Evolutionary conservation across 441 rosid genomes (phyloP), one percentile per base, ranked within the genome.

Genomic region (Gossypium gossypioides): DNA sequence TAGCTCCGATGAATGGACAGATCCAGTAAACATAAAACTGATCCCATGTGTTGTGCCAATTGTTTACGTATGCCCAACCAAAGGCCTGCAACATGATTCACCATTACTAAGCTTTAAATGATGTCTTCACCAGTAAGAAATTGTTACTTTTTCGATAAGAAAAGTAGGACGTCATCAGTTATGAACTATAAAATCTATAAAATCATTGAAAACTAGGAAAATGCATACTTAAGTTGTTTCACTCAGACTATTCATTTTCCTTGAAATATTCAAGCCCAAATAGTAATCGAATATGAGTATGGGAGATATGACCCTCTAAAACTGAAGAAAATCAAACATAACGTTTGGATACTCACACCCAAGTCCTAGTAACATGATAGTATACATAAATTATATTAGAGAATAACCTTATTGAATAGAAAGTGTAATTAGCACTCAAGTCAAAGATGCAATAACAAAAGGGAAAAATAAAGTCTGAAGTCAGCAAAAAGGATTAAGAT

Each of bases 21-120:
- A 95, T 72, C 99, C 97, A 95, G 71, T 92, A 87, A 12, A 95
- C 96, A 32, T 92, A 92, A 68, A 89, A 77, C 68, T 95, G 99
- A 72, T 92, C 95, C 97, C 93, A 89, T 62, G 95, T 89, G 81
- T 85, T 78, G 78, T 95, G 99, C 81, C 88, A 64, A 25, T 84
- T 88, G 87, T 86, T 78, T 54, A 91, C 55, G 60, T 87, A 95
- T 18, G 95, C 97, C 98, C 99, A 95, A 10, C 97, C 99, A 71
- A 86, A 95, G 18, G 99, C 99, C 96, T 95, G 85, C 64, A 48
- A 63, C 27, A 27, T 3, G 32, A 68, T 15, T 52, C 18, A 15
- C 52, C 9, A 44, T 3, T 27, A 24, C 5, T 27, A 19, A 7
- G 69, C 56, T 63, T 63, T 18, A 15, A 68, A 10, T 52, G n/a